Percentiles rank a stretch among this genome's conserved stretches.
These are phyloP conservation scores for Colletotrichum sp. DNA, from an alignment of 2,329 filamentous ascomycete species.

Conservation along the genomic window DNA sequence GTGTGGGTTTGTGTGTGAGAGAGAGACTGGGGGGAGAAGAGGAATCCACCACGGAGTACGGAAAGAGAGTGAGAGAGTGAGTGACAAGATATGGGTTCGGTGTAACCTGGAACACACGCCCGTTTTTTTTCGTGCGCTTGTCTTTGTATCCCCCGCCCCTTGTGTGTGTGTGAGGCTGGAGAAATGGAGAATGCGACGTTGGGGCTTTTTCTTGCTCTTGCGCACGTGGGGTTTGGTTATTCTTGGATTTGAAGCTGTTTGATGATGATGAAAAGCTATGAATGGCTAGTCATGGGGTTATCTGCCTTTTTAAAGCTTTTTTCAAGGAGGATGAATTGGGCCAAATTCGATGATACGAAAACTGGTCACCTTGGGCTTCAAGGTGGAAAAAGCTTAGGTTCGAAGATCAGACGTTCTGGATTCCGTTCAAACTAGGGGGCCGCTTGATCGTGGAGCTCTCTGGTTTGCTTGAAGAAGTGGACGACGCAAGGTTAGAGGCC, in stretches of 20 bases:
- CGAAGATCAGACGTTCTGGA: neutral
- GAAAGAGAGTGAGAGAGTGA: neutral
- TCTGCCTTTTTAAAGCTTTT: neutral
- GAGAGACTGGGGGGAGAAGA: neutral
- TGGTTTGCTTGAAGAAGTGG: neutral
- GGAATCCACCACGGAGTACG: neutral
- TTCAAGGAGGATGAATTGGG: neutral
- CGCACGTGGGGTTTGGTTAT: neutral
- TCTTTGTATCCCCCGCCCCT: neutral
- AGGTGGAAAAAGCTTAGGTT: neutral
- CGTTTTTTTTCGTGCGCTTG: neutral
- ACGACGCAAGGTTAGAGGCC: neutral
- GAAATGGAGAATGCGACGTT: neutral
- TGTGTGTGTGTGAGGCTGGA: neutral
- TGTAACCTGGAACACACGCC: neutral
- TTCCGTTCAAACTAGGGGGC: neutral
- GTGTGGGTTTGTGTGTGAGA: neutral
- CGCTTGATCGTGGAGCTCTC: neutral
- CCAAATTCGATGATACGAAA: neutral
- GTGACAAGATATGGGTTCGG: neutral
- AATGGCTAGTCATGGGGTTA: neutral
- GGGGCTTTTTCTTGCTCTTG: neutral
- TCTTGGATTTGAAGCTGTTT: neutral
- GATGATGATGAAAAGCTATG: neutral
- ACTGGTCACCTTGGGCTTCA: neutral